Evolutionary conservation across 129 eudicot species (phyloP), one percentile per base, ranked within the genome.

Genomic region (Glebionis coronaria): DNA sequence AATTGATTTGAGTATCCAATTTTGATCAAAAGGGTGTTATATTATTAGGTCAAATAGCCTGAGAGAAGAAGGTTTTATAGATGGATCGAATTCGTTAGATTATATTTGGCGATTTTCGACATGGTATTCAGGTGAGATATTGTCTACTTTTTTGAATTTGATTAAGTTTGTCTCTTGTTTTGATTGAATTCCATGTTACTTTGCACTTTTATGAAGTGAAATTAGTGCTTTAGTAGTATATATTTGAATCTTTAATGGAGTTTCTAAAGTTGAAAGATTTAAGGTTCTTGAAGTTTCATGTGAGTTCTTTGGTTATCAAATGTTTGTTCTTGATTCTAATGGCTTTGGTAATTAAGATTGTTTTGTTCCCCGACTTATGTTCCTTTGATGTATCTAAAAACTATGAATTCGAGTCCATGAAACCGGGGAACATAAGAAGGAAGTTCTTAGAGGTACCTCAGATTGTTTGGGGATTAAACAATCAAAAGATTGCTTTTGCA

Each of bases 401-500:
- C 78, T 14, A 67, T 42, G 73, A 56, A n/a, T 46, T 71, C 44
- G 74, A 65, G 9, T 16, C 27, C 2, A 12, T 28, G 38, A 55
- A 68, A 61, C 11, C 54, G 5, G 61, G 60, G 12, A 44, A 65
- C 59, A 63, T 29, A 21, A 80, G 79, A 14, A 29, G 38, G 46
- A 84, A 80, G 81, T 89, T 84, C 58, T 51, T 93, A 67, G 93
- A 93, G 73, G 97, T 86, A 21, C 99, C 99, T 55, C 99, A 93
- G 58, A 93, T 93, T 54, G 81, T 93, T 2, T 93, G 99, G 99
- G 99, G 99, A 21, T 81, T 93, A 68, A 93, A 93, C 76, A 93
- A 93, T 69, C 99, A 93, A 62, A 93, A 93, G 55, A 93, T 93
- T 47, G 99, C 99, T 1, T 89, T 93, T 69, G 99, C 99, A 3